These are phyloP conservation scores for Urtica urens DNA, from an alignment of 306 rosid species.

Conservation along the genomic window DNA sequence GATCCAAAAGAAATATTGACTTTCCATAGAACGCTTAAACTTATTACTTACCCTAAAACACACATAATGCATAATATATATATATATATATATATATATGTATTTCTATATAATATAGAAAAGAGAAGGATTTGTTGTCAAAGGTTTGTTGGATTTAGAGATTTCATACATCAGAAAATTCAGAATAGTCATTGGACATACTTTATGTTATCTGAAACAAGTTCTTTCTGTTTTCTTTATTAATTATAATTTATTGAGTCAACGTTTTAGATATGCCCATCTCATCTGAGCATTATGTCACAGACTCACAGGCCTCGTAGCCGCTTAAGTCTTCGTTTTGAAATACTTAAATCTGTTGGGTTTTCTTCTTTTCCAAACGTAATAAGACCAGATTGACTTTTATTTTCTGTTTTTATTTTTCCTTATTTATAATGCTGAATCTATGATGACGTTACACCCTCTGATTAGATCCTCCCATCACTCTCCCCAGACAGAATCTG, in stretches of 20 bases:
- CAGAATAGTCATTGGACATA: constrained; percentile 53
- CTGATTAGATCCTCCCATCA: constrained; percentile 55
- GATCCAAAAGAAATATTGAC: no score
- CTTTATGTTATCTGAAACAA: constrained; percentile 11
- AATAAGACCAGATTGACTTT: constrained; percentile 52
- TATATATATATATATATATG: background rate
- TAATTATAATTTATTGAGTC: no score
- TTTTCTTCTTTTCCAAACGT: constrained; percentile 19
- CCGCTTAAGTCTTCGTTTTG: constrained; percentile 3
- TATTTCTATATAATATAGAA: background rate
- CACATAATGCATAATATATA: background rate
- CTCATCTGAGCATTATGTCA: background rate
- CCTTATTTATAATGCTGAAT: constrained; percentile 4
- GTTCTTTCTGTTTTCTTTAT: background rate
- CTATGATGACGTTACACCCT: constrained; percentile 39
- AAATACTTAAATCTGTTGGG: background rate
- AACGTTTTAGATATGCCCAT: constrained; percentile 16
- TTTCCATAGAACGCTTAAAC: constrained; percentile 22
- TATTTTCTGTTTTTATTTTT: background rate
- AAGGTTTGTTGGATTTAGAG: constrained; percentile 13
- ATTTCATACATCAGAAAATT: constrained; percentile 1
- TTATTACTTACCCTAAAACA: background rate
- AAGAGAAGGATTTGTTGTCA: background rate
- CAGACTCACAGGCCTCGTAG: no score
- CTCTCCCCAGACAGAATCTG: constrained; percentile 46